phyloP scores from a whole-genome alignment of 2,329 filamentous ascomycete species.

The Furcasterigmium furcatum region DNA sequence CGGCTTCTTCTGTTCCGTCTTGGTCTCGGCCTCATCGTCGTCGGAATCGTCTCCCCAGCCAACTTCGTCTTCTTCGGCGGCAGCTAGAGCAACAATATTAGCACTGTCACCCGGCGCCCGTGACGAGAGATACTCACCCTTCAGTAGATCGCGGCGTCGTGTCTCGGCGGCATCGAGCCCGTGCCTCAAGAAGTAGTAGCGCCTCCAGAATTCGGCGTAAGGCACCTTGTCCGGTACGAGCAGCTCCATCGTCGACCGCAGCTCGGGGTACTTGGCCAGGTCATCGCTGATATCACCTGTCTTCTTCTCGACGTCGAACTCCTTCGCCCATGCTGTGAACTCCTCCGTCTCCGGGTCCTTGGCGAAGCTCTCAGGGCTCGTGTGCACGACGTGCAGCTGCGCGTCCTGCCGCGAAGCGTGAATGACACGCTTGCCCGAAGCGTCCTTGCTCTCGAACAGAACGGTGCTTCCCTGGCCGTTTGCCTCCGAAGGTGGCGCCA shows the following conservation, averaged over 20 bases:
- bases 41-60: conserved; percentile 73
- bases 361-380: conserved; percentile 74
- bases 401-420: conserved; percentile 94
- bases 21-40: conserved; percentile 25
- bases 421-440: conserved; percentile 85
- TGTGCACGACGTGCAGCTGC: conserved; percentile 93
- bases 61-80: conserved; percentile 68
- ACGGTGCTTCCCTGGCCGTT: conserved; percentile 56
- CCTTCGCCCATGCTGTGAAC: conserved; percentile 69
- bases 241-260: conserved; percentile 89
- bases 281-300: conserved; percentile 81
- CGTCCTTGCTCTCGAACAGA: conserved; percentile 92
- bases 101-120: neutral
- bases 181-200: conserved; percentile 93
- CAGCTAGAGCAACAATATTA: conserved; percentile 40
- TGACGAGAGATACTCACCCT: conserved; percentile 57
- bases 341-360: conserved; percentile 76
- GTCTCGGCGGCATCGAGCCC: conserved; percentile 92
- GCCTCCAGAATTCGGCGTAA: conserved; percentile 86
- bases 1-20: conserved; percentile 20
- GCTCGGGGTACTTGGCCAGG: conserved; percentile 80
- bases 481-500: conserved; percentile 67
- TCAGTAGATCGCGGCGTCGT: conserved; percentile 81
- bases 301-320: conserved; percentile 79
- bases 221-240: conserved; percentile 90